Base-by-base conservation (phyloP, 202 grass and related monocot genomes). In the Cymbopogon flexuosus region DNA sequence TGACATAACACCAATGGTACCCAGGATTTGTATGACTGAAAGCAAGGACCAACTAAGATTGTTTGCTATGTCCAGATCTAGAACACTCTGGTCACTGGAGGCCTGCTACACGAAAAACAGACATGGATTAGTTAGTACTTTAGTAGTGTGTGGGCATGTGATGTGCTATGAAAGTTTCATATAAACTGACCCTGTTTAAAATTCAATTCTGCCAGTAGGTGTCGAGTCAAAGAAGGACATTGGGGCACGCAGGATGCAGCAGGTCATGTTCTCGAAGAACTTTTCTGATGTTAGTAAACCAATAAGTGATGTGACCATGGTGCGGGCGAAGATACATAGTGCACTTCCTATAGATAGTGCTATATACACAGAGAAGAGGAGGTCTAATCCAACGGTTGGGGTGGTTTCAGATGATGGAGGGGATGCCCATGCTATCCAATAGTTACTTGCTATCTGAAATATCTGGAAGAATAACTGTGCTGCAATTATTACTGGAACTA, bases 221-320 rank as follows among this genome's bases (percentile, higher is more conserved):
- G 95, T 98, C 61, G 95, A 98, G 76, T 98, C 95, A 86, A 94
- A 98, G 84, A 98, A 98, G 37, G 92, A 92, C 95, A 98, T 98
- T 14, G 95, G 95, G 36, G 95, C 95, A 57, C 74, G 92, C 64
- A 98, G 19, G 61, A 95, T 89, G 74, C 90, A 91, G 43, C 69
- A 84, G 18, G 91, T 79, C 95, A 98, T 98, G 70, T 89, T 86
- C 56, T 91, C 87, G 43, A 98, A 98, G 77, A 98, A 95, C 52
- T 80, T 88, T 79, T 98, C 78, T 73, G 95, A 90, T 75, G 95
- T 89, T 79, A 82, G 63, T 52, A 98, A 84, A 57, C 90, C 92
- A 51, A 77, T 67, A 9, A 91, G 69, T 41, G 79, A 81, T 34
- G 94, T 14, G 33, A 98, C 88, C 51, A 81, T 83, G 59, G 88